phyloP scores from a whole-genome alignment of 73 alveolate genomes.

The Paramecium primaurelia region DNA sequence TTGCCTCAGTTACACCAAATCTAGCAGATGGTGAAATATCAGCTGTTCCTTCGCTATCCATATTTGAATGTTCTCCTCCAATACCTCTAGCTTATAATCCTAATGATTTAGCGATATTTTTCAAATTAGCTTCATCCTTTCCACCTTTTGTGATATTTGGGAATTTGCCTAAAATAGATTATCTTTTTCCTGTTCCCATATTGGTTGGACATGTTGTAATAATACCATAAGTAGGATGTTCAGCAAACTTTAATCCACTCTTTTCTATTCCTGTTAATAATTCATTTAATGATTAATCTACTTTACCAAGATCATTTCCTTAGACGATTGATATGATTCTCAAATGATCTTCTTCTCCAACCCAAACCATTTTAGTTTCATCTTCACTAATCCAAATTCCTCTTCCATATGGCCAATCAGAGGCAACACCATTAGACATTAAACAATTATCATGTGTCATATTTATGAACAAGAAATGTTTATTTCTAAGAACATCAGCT shows the following conservation, averaged over 20 bases:
- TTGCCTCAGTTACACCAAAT: neutral
- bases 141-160: neutral
- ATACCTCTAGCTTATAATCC: conserved; percentile 28
- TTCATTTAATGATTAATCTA: neutral
- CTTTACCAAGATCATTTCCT: neutral
- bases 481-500: neutral
- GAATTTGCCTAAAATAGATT: neutral
- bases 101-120: neutral
- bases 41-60: conserved; percentile 14
- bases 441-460: neutral
- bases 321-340: neutral
- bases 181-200: conserved; percentile 22
- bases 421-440: conserved; percentile 21
- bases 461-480: neutral
- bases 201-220: neutral
- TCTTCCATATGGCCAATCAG: conserved; percentile 29
- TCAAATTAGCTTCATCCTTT: neutral
- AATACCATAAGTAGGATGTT: conserved; percentile 1
- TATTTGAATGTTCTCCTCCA: neutral
- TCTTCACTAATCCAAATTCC: neutral
- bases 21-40: conserved; percentile 22
- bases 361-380: conserved; percentile 25
- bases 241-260: neutral
- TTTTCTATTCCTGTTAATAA: neutral
- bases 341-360: neutral